Evolutionary conservation across 352 stramenopile genomes (phyloP).

Genomic region (Blastocystis sp.): DNA sequence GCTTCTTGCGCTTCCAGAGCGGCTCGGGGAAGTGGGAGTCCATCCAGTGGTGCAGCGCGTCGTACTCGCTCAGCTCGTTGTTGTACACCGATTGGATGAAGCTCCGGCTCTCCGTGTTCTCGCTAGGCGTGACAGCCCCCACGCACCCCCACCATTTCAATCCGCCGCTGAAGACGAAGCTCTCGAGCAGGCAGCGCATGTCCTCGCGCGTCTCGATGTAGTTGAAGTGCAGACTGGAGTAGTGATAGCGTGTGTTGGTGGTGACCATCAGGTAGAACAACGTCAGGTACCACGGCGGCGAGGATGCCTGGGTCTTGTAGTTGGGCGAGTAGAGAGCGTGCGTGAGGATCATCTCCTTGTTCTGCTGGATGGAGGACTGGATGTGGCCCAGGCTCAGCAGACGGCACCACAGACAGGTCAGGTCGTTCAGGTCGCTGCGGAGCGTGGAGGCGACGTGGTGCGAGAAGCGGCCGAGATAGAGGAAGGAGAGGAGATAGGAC

Average conservation of each 20-base stretch:
- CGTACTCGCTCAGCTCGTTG: conserved; percentile 23
- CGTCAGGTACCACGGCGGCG: conserved; percentile 4
- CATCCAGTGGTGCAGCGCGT: conserved; percentile 30
- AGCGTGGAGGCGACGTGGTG: not conserved
- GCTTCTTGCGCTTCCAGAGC: conserved; percentile 38
- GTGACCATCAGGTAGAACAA: conserved; percentile 36
- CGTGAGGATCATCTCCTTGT: conserved; percentile 13
- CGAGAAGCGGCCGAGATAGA: conserved; percentile 9
- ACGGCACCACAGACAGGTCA: not conserved
- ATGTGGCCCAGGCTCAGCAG: not conserved
- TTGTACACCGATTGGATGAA: conserved; percentile 43
- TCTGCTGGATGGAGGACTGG: conserved; percentile 17
- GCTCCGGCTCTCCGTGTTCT: too few species aligned
- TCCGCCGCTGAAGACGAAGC: conserved; percentile 44
- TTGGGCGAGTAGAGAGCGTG: not conserved
- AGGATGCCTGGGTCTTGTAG: not conserved
- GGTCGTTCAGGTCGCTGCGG: conserved; percentile 1
- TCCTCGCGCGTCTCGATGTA: conserved; percentile 43
- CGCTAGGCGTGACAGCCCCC: not conserved
- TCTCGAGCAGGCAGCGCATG: conserved; percentile 54
- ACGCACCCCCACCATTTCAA: not conserved
- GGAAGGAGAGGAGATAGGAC: conserved; percentile 12
- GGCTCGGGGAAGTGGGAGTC: conserved; percentile 60
- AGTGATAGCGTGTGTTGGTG: conserved; percentile 42
- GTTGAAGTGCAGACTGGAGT: conserved; percentile 44